Evolutionary conservation across 2,329 filamentous ascomycete species (phyloP).

Genomic region (Pseudonectria buxi): DNA sequence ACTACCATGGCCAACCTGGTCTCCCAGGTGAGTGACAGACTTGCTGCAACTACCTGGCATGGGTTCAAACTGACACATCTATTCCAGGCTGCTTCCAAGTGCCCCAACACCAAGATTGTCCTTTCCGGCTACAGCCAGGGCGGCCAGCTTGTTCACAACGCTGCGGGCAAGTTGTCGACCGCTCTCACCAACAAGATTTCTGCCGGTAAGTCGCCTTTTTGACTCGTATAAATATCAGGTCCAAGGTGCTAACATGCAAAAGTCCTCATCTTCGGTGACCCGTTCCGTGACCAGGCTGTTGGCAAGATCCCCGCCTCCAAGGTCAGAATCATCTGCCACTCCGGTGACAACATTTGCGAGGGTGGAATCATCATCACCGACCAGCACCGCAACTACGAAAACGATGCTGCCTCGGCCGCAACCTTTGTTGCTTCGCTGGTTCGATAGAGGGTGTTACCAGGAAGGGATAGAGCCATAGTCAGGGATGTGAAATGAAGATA

Average conservation of each 20-base stretch:
- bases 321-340: background rate
- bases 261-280: slow-evolving; percentile 1
- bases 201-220: too few species aligned
- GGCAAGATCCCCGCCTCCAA: slow-evolving; percentile 1
- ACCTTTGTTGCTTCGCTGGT: background rate
- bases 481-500: too few species aligned
- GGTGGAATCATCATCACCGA: background rate
- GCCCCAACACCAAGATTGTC: slow-evolving; percentile 4
- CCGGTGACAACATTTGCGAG: slow-evolving; percentile 1
- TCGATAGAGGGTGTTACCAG: too few species aligned
- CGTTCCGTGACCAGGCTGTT: background rate
- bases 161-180: background rate
- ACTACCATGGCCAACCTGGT: background rate
- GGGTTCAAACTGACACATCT: too few species aligned
- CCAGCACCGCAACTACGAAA: background rate
- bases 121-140: slow-evolving; percentile 5
- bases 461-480: too few species aligned
- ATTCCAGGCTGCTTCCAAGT: slow-evolving; percentile 1
- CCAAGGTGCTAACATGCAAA: too few species aligned
- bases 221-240: too few species aligned
- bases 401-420: background rate
- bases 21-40: too few species aligned
- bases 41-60: too few species aligned
- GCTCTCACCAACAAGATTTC: too few species aligned
- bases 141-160: slow-evolving; percentile 3